A percentile compares a stretch with the other conserved stretches of the same genome.
phyloP scores from a whole-genome alignment of 83 land plant species.

The Diphasiastrum complanatum region DNA sequence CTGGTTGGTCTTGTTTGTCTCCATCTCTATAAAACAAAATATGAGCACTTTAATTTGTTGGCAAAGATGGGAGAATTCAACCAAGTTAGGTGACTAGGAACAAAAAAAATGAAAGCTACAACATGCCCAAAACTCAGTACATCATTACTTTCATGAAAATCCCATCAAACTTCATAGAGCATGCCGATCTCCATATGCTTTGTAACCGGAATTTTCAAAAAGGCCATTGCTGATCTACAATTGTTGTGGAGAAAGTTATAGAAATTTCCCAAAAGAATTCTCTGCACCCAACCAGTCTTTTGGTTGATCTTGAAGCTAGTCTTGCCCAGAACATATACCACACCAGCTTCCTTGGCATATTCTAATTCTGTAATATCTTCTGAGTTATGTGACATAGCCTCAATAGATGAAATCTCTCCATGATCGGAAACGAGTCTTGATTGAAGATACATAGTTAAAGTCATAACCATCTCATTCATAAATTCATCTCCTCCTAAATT shows the following conservation, averaged over 20 bases:
- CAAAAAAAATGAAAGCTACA: too few species aligned
- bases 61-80: too few species aligned
- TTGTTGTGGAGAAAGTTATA: slow-evolving; percentile 12
- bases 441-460: neutral
- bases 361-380: slow-evolving; percentile 2
- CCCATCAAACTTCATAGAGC: slow-evolving; percentile 14
- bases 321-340: slow-evolving; percentile 18
- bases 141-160: too few species aligned
- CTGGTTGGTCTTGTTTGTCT: too few species aligned
- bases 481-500: slow-evolving; percentile 32
- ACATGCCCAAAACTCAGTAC: too few species aligned
- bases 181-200: slow-evolving; percentile 15
- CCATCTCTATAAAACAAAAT: too few species aligned
- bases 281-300: neutral
- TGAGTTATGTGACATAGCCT: neutral
- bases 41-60: too few species aligned
- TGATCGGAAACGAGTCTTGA: neutral
- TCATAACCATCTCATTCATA: slow-evolving; percentile 1
- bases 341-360: slow-evolving; percentile 8
- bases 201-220: slow-evolving; percentile 14
- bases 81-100: too few species aligned
- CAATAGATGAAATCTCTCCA: neutral
- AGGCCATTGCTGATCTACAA: slow-evolving; percentile 6
- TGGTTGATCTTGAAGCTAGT: slow-evolving; percentile 4
- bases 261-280: slow-evolving; percentile 9